Percentiles rank a stretch among this genome's conserved stretches.
phyloP scores from a whole-genome alignment of 2,329 filamentous ascomycete genomes.

The Aureobasidium sp. region DNA sequence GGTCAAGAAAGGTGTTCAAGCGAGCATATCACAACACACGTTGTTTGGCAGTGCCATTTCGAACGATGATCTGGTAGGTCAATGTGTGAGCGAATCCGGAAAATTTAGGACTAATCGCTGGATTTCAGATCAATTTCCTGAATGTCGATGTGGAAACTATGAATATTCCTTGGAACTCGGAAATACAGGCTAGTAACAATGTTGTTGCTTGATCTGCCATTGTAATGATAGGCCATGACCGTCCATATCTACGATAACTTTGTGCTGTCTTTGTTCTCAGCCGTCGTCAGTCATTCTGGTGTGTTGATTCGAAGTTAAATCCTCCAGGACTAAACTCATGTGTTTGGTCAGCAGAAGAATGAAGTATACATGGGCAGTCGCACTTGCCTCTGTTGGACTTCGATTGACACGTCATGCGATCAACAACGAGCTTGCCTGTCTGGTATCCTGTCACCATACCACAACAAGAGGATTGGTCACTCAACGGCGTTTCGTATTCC shows the following conservation, averaged over 20 bases:
- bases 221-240: background rate
- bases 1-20: conserved; percentile 69
- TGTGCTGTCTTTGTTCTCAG: background rate
- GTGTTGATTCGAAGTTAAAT: background rate
- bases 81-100: background rate
- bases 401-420: background rate
- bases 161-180: conserved; percentile 15
- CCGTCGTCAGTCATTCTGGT: background rate
- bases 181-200: background rate
- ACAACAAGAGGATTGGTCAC: background rate
- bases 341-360: background rate
- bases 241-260: too few species aligned
- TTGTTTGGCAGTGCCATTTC: conserved; percentile 61
- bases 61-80: conserved; percentile 64
- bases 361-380: background rate
- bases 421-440: background rate
- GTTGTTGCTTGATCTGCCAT: background rate
- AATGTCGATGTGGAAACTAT: conserved; percentile 20
- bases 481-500: background rate
- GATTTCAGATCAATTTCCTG: conserved; percentile 21
- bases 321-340: background rate
- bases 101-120: background rate
- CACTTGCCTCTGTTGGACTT: background rate
- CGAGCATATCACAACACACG: conserved; percentile 70
- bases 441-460: background rate